phyloP scores from a whole-genome alignment of 176 grass and related monocot genomes.

The Luzula sylvatica region DNA sequence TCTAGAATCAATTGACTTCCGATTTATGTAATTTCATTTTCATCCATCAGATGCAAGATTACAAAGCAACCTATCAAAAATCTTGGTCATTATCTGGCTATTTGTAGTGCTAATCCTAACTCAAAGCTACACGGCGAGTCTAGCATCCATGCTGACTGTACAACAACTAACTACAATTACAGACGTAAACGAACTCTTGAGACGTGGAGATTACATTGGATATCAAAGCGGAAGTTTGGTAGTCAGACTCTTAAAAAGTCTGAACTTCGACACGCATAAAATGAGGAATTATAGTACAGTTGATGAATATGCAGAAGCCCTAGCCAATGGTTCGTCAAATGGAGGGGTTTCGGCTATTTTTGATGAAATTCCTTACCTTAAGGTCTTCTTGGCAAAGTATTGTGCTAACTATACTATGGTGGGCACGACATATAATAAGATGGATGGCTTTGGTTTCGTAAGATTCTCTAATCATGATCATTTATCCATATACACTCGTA shows the following conservation, averaged over 20 bases:
- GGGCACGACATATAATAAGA: constrained; percentile 37
- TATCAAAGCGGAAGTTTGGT: constrained; percentile 41
- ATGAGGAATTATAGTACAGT: constrained; percentile 25
- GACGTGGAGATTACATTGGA: constrained; percentile 23
- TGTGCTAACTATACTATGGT: constrained; percentile 30
- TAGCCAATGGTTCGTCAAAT: constrained; percentile 24
- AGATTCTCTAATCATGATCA: constrained; percentile 8
- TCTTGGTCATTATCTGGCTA: constrained; percentile 47
- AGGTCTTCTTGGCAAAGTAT: constrained; percentile 27
- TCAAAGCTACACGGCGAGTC: constrained; percentile 54
- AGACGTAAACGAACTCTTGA: constrained; percentile 23
- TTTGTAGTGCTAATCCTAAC: constrained; percentile 50
- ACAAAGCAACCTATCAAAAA: constrained; percentile 34
- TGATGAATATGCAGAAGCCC: constrained; percentile 40
- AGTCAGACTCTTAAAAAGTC: constrained; percentile 8
- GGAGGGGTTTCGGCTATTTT: constrained; percentile 54
- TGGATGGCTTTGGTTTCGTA: constrained; percentile 64
- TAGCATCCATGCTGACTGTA: constrained; percentile 53
- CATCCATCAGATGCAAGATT: constrained; percentile 28
- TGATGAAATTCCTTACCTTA: constrained; percentile 54
- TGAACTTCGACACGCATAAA: constrained; percentile 15
- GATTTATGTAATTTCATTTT: neutral
- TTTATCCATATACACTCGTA: neutral
- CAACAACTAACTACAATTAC: constrained; percentile 24
- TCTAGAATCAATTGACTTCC: neutral